These are phyloP conservation scores for Coniferiporia weirii DNA, from an alignment of 1,284 basidiomycete genomes.

Conservation along the genomic window DNA sequence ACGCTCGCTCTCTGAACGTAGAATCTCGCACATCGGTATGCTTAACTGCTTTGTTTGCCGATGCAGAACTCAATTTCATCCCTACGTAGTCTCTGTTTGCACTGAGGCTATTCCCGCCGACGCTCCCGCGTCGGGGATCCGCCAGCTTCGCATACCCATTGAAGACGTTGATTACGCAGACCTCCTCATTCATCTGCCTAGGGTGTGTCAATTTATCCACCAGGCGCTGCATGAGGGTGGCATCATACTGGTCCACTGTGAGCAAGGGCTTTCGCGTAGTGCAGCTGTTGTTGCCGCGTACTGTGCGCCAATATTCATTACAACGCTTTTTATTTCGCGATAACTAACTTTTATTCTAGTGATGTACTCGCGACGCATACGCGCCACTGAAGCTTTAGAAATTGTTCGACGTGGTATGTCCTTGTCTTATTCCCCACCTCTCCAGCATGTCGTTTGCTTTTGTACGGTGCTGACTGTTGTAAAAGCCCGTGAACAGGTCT, in stretches of 20 bases:
- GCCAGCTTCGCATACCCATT: constrained; percentile 64
- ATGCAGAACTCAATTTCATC: background rate
- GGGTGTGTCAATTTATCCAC: constrained; percentile 76
- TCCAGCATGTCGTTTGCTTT: background rate
- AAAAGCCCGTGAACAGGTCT: constrained; percentile 69
- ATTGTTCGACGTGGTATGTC: constrained; percentile 52
- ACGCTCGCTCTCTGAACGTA: constrained; percentile 65
- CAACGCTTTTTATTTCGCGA: background rate
- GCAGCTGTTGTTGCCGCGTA: constrained; percentile 83
- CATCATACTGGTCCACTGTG: constrained; percentile 78
- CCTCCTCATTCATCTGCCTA: constrained; percentile 73
- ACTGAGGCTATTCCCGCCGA: constrained; percentile 69
- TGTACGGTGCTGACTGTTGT: background rate
- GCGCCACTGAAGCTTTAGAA: constrained; percentile 55
- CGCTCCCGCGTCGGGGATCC: constrained; percentile 63
- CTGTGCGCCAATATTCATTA: constrained; percentile 38
- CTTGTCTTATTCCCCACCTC: background rate
- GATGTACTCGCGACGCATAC: constrained; percentile 63
- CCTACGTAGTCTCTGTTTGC: constrained; percentile 52
- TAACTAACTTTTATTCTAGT: constrained; percentile 37
- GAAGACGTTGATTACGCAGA: constrained; percentile 83
- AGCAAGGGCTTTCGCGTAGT: constrained; percentile 77
- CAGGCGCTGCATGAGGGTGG: constrained; percentile 62
- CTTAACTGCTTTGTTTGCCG: background rate
- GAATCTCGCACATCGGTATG: constrained; percentile 60